A percentile compares a stretch with the other conserved stretches of the same genome.
These are phyloP conservation scores for Magnaporthales sp. DNA, from an alignment of 2,329 filamentous ascomycete genomes.

Conservation along the genomic window DNA sequence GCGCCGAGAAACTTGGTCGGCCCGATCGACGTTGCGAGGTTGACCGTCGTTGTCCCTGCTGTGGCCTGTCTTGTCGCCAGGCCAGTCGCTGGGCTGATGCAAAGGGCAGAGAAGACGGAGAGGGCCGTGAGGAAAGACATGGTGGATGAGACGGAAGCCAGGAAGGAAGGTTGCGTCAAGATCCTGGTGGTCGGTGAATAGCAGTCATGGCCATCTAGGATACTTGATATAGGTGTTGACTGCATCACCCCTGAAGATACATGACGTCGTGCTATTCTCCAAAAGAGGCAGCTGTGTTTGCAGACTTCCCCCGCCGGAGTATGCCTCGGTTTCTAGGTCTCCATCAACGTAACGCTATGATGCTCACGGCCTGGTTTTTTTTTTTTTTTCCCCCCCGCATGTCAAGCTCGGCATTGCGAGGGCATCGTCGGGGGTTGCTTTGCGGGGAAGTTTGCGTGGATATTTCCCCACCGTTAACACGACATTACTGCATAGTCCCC, in stretches of 20 bases:
- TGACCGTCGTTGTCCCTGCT: constrained; percentile 11
- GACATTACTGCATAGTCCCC: background rate
- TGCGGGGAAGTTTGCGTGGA: background rate
- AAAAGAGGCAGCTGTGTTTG: background rate
- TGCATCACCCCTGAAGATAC: background rate
- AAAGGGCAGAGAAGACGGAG: background rate
- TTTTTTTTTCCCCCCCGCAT: background rate
- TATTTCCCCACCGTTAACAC: background rate
- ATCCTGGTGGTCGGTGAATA: background rate
- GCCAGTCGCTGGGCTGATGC: background rate
- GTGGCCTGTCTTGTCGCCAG: background rate
- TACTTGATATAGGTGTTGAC: background rate
- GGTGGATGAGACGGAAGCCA: background rate
- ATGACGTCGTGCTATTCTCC: background rate
- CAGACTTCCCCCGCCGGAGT: no score
- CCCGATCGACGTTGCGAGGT: constrained; percentile 11
- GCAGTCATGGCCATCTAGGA: background rate
- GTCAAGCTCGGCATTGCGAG: background rate
- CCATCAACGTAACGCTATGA: background rate
- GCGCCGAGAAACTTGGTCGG: constrained; percentile 14
- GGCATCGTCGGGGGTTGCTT: background rate
- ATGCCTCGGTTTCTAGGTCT: background rate
- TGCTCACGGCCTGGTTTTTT: background rate
- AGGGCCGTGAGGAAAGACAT: background rate
- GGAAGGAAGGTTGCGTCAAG: background rate